These are phyloP conservation scores for Thamnidium elegans DNA, from an alignment of 192 early-diverging fungal species.

Conservation along the genomic window DNA sequence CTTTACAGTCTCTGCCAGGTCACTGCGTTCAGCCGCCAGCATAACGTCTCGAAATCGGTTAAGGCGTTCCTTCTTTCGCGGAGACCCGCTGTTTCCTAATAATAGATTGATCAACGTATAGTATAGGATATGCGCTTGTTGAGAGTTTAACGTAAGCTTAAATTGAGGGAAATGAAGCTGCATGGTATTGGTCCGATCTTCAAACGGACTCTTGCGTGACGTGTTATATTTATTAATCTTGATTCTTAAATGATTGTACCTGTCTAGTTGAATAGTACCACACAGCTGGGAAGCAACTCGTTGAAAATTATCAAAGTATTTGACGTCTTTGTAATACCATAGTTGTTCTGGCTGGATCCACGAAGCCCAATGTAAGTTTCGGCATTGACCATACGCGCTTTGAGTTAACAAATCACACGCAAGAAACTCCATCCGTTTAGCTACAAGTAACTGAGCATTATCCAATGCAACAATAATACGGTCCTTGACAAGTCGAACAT, in stretches of 20 bases:
- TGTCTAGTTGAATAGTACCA: conserved; percentile 55
- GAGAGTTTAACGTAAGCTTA: conserved; percentile 65
- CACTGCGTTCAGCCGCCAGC: conserved; percentile 71
- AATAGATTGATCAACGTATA: conserved; percentile 55
- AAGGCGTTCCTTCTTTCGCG: conserved; percentile 38
- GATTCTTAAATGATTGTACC: conserved; percentile 62
- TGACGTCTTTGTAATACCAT: conserved; percentile 43
- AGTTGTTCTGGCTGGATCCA: conserved; percentile 69
- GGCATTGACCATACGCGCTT: conserved; percentile 31
- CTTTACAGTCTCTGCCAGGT: conserved; percentile 53
- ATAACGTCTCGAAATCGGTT: conserved; percentile 67
- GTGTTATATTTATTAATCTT: conserved; percentile 33
- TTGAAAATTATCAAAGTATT: conserved; percentile 44
- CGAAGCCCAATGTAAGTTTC: conserved; percentile 44
- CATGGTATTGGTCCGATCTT: conserved; percentile 59
- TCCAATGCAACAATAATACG: conserved; percentile 54
- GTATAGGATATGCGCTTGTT: conserved; percentile 78
- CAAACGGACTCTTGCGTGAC: conserved; percentile 25
- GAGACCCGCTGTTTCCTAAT: background rate
- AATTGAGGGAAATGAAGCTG: conserved; percentile 71
- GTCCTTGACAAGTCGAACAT: conserved; percentile 48
- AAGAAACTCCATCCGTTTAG: conserved; percentile 25
- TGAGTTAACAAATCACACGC: conserved; percentile 22
- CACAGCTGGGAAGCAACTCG: conserved; percentile 55
- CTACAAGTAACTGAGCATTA: conserved; percentile 59